Conservation (phyloP, 179 eudicot species). For the Beta corolliflora region DNA sequence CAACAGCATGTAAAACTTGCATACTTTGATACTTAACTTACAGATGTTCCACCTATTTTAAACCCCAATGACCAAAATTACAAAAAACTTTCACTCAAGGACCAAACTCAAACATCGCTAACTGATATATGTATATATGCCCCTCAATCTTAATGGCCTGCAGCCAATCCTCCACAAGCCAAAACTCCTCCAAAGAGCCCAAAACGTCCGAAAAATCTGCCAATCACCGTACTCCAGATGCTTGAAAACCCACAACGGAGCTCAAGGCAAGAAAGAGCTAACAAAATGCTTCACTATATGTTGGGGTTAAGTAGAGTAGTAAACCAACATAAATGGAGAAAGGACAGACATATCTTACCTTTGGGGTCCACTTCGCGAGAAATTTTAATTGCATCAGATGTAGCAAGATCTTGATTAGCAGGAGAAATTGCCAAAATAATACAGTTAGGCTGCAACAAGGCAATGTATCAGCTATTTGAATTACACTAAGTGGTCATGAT, state of each 20-base stretch:
- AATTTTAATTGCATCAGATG: constrained; percentile 98
- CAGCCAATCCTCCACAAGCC: not conserved
- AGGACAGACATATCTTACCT: constrained; percentile 41
- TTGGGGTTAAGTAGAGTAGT: not conserved
- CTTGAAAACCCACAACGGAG: not conserved
- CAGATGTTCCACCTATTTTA: not conserved
- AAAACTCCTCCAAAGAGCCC: not conserved
- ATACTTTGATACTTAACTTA: not conserved
- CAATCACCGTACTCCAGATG: not conserved
- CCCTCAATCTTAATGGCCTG: too few relatives aligned
- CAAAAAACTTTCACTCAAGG: not conserved
- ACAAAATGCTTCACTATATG: not conserved
- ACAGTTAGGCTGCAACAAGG: constrained; percentile 85
- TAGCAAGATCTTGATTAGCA: constrained; percentile 99
- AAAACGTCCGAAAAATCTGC: too few relatives aligned
- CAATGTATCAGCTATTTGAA: not conserved
- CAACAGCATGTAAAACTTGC: not conserved
- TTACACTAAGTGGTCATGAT: not conserved
- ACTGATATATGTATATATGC: too few relatives aligned
- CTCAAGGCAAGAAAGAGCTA: not conserved
- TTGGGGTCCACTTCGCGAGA: constrained; percentile 96
- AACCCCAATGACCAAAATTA: not conserved
- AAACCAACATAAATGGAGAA: not conserved
- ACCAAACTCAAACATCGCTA: not conserved
- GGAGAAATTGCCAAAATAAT: constrained; percentile 96